Evolutionary conservation across 768 basidiomycete genomes (phyloP).

Genomic region (Leccinum variicolor): DNA sequence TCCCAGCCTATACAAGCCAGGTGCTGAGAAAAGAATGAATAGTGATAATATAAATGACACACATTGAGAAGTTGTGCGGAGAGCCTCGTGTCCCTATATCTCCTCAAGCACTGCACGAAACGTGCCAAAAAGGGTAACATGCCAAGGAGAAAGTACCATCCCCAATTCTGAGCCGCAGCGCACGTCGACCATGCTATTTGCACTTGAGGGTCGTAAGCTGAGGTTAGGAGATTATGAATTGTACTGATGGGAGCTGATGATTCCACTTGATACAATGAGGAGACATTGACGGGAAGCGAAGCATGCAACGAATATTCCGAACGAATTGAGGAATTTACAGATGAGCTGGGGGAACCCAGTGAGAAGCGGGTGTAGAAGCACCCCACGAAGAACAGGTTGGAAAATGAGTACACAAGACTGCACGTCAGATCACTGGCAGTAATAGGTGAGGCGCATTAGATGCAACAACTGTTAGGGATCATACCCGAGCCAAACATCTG

Average conservation of each 20-base stretch:
- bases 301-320: neutral
- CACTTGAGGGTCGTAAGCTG: constrained; percentile 32
- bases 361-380: constrained; percentile 57
- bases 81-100: constrained; percentile 76
- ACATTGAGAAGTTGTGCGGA: constrained; percentile 87
- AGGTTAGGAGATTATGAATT: neutral
- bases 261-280: neutral
- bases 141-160: constrained; percentile 53
- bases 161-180: constrained; percentile 53
- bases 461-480: constrained; percentile 13
- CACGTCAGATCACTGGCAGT: constrained; percentile 71
- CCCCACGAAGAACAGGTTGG: constrained; percentile 67
- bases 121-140: constrained; percentile 72
- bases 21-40: neutral
- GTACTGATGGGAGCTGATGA: neutral
- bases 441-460: constrained; percentile 5
- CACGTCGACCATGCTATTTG: constrained; percentile 43
- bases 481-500: constrained; percentile 89
- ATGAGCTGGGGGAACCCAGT: neutral
- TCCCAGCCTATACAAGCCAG: constrained; percentile 61
- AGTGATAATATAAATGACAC: constrained; percentile 18
- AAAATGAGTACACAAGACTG: constrained; percentile 72
- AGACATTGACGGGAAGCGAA: neutral
- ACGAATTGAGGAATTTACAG: neutral
- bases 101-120: constrained; percentile 80